Base-by-base conservation (phyloP, 805 yeast genomes). In the Nakazawaea wickerhamii region DNA sequence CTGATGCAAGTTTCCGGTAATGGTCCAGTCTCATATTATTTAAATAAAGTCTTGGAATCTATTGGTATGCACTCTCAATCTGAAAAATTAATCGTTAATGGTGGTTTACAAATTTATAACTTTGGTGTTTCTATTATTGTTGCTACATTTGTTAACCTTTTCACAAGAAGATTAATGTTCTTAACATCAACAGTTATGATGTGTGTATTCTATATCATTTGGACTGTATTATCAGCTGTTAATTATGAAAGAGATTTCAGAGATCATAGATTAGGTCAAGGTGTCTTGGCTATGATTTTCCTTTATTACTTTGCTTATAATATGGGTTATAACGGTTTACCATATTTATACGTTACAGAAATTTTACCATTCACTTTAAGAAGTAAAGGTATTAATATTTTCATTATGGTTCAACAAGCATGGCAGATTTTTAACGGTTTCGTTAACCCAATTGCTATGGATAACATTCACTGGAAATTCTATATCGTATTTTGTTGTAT, bases 241-340 rank as follows among this genome's bases (percentile, higher is more conserved):
- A 69, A 68, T 54, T 70, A 64, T 48, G 54, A 70, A 51, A 55
- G 65, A 33, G 48, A 66, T 49, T 69, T 67, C 50, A 54, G 60
- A 43, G 62, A 71, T 44, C 68, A 68, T 47, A 17, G 55, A 2
- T 54, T 67, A 22, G 72, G 70, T 38, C 60, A 61, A 43, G 79
- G 74, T 46, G 75, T 71, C 20, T 62, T 67, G 52, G 74, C 74
- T 6, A 68, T 75, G 72, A 69, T 75, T 39, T 74, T 71, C 65
- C 51, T 73, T 26, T 71, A 61, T 65, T 63, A 65, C 55, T 50
- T 57, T 40, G 59, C 63, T 31, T 73, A 71, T 57, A 61, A 68
- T 50, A 55, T 64, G 34, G 72, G 71, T 30, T 52, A 59, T 40
- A 68, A 70, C 44, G 76, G 76, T 39, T 60, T 71, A 42, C 73